phyloP scores from a whole-genome alignment of 176 grass and related monocot species.

The Chrysopogon serrulatus region DNA sequence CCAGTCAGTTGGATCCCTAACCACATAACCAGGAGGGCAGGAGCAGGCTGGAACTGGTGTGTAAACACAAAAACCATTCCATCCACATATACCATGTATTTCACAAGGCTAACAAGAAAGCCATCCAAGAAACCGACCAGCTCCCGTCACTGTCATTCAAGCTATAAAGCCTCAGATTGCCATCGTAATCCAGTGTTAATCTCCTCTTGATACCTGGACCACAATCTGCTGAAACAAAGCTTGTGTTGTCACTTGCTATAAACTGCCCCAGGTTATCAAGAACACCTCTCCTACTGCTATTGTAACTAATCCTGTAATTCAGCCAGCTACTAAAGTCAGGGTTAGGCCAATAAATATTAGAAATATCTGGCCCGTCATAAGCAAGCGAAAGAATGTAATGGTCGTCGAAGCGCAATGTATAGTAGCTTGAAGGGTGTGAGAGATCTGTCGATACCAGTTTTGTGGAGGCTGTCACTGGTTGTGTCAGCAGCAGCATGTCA shows the following conservation, averaged over 20 bases:
- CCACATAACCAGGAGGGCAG: constrained; percentile 27
- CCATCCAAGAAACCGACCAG: constrained; percentile 20
- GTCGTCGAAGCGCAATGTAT: constrained; percentile 21
- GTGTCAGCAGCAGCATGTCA: constrained; percentile 15
- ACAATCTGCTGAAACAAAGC: constrained; percentile 21
- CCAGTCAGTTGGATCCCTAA: constrained; percentile 24
- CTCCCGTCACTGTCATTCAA: background rate
- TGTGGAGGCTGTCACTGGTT: constrained; percentile 4
- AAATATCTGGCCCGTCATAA: constrained; percentile 20
- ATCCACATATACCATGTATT: constrained; percentile 41
- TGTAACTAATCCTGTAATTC: constrained; percentile 29
- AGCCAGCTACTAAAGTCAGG: constrained; percentile 18
- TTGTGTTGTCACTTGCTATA: constrained; percentile 18
- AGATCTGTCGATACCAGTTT: constrained; percentile 27
- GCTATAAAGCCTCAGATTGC: constrained; percentile 34
- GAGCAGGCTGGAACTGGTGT: background rate
- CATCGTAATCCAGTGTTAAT: constrained; percentile 19
- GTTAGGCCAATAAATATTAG: constrained; percentile 38
- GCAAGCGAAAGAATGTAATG: constrained; percentile 18
- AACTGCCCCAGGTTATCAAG: constrained; percentile 26
- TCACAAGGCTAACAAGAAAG: constrained; percentile 22
- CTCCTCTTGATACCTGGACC: constrained; percentile 22
- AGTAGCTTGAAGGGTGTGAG: constrained; percentile 26
- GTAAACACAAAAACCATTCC: constrained; percentile 32
- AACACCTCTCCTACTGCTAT: constrained; percentile 14